Evolutionary conservation across 306 rosid species (phyloP).

Genomic region (Hylodesmum podocarpum): DNA sequence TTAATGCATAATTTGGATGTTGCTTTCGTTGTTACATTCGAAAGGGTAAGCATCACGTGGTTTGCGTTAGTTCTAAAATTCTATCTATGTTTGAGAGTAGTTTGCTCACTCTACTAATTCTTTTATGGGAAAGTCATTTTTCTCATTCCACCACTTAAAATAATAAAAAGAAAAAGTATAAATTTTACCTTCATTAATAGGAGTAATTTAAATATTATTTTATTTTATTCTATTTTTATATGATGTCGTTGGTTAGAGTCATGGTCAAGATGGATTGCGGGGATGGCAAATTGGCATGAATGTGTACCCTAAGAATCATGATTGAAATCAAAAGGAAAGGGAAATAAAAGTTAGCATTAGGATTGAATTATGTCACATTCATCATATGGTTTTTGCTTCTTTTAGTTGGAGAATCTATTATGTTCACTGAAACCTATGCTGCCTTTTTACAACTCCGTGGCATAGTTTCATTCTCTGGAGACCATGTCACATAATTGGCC

Average conservation of each 20-base stretch:
- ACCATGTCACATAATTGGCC: background rate
- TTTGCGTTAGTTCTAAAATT: slow-evolving; percentile 1
- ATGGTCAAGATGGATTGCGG: background rate
- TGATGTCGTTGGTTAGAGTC: background rate
- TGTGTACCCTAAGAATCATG: slow-evolving; percentile 4
- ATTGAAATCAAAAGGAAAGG: background rate
- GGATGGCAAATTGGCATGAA: slow-evolving; percentile 9
- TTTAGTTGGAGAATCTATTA: slow-evolving; percentile 13
- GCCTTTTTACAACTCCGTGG: background rate
- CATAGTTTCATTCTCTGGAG: background rate
- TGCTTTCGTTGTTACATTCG: background rate
- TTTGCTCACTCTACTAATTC: background rate
- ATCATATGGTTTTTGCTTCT: slow-evolving; percentile 4
- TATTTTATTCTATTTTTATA: background rate
- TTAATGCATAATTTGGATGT: background rate
- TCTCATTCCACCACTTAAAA: background rate
- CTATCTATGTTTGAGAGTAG: background rate
- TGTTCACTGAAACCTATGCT: background rate
- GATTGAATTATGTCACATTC: slow-evolving; percentile 37
- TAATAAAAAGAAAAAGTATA: background rate
- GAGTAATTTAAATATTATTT: no score
- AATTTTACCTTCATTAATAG: background rate
- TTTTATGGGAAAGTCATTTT: background rate
- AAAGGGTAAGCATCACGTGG: background rate
- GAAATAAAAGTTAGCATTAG: background rate